Percentiles rank a stretch among this genome's conserved stretches.
Conservation (phyloP, 2,329 filamentous ascomycete species). For the Aspergillus ochraceoroseus region DNA sequence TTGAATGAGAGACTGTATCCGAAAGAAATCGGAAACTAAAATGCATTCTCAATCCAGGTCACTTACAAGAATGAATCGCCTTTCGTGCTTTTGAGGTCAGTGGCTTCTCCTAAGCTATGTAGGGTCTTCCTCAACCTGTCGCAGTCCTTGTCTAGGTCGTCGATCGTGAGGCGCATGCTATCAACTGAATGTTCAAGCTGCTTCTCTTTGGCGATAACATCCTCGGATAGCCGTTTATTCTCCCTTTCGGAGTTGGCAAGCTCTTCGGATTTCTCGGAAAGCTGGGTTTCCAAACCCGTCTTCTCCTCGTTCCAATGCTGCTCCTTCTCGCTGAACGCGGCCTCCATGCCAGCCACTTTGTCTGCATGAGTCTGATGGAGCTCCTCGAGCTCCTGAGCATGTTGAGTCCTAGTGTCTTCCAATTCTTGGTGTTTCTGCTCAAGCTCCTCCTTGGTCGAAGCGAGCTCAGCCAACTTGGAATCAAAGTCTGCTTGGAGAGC, state of each 20-base stretch:
- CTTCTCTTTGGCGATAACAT: constrained; percentile 45
- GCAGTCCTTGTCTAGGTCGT: constrained; percentile 49
- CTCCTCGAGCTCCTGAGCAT: constrained; percentile 26
- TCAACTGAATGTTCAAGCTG: constrained; percentile 43
- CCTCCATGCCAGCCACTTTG: constrained; percentile 27
- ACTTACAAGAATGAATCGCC: constrained; percentile 51
- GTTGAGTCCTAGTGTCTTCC: constrained; percentile 28
- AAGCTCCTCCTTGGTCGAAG: constrained; percentile 25
- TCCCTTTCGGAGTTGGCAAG: constrained; percentile 44
- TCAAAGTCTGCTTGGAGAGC: constrained; percentile 37
- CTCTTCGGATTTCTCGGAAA: constrained; percentile 42
- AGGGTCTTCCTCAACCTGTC: constrained; percentile 49
- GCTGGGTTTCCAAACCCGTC: constrained; percentile 30
- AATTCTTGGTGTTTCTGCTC: constrained; percentile 32
- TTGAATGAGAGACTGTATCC: constrained; percentile 11
- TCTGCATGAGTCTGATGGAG: constrained; percentile 25
- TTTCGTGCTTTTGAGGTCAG: constrained; percentile 48
- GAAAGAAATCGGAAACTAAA: constrained; percentile 13
- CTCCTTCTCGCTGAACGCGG: constrained; percentile 33
- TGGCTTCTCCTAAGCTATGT: constrained; percentile 49
- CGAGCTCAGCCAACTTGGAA: constrained; percentile 33
- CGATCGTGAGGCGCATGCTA: constrained; percentile 47
- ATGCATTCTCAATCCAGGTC: constrained; percentile 26
- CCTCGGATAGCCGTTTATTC: constrained; percentile 42
- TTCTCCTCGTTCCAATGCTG: constrained; percentile 32